Percentiles rank a stretch among this genome's conserved stretches.
Conservation (phyloP, 2,329 filamentous ascomycete genomes). For the Aspergillus piperis region DNA sequence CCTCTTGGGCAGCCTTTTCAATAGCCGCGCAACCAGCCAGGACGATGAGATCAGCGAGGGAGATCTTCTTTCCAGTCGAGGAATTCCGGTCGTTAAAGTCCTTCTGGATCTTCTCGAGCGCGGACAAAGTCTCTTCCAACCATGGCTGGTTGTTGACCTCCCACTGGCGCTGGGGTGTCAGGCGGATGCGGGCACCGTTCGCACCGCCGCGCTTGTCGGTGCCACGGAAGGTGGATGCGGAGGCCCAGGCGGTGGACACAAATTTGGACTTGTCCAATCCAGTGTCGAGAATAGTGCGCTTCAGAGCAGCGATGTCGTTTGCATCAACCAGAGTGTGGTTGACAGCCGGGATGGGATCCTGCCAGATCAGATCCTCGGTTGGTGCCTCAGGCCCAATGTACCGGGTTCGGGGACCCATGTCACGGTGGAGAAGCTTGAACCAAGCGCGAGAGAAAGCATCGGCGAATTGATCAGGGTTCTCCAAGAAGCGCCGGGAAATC, state of each 20-base stretch:
- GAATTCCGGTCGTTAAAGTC: slow-evolving; percentile 59
- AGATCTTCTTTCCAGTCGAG: slow-evolving; percentile 67
- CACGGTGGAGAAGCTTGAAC: slow-evolving; percentile 83
- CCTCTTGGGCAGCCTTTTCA: slow-evolving; percentile 64
- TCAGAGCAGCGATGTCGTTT: slow-evolving; percentile 65
- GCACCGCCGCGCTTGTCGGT: slow-evolving; percentile 81
- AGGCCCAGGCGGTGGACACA: slow-evolving; percentile 67
- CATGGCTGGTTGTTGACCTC: slow-evolving; percentile 71
- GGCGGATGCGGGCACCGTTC: slow-evolving; percentile 76
- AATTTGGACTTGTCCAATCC: slow-evolving; percentile 63
- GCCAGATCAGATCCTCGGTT: slow-evolving; percentile 69
- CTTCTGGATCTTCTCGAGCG: slow-evolving; percentile 66
- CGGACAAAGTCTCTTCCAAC: slow-evolving; percentile 61
- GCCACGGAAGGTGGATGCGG: slow-evolving; percentile 71
- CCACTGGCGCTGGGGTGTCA: slow-evolving; percentile 72
- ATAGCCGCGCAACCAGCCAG: slow-evolving; percentile 70
- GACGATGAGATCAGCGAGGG: slow-evolving; percentile 76
- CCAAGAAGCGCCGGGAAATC: slow-evolving; percentile 70
- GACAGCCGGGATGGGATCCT: slow-evolving; percentile 67
- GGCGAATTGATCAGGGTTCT: slow-evolving; percentile 67
- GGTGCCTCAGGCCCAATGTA: slow-evolving; percentile 76
- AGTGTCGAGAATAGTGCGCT: slow-evolving; percentile 67
- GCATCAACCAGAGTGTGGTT: slow-evolving; percentile 62
- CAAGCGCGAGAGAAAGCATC: slow-evolving; percentile 73
- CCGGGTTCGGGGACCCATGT: slow-evolving; percentile 70